These are phyloP conservation scores for Oryza glumipatula DNA, from an alignment of 176 grass and related monocot species.

Conservation along the genomic window DNA sequence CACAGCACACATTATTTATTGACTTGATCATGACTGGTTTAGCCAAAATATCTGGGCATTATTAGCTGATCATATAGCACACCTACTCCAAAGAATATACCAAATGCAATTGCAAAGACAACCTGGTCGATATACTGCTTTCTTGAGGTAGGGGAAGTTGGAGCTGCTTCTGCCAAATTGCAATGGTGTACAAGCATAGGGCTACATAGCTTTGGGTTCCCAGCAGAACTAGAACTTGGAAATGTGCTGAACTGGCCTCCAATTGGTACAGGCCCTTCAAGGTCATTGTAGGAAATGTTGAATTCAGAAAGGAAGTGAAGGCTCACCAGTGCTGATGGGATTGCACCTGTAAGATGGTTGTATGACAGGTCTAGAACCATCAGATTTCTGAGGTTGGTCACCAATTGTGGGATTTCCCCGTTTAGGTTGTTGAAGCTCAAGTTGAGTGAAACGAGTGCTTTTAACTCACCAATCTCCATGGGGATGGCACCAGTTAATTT, in stretches of 20 bases:
- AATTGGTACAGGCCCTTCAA: conserved; percentile 40
- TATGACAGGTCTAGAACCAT: conserved; percentile 33
- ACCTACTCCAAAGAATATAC: conserved; percentile 40
- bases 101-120: conserved; percentile 34
- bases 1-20: neutral
- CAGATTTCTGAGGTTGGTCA: conserved; percentile 41
- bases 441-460: conserved; percentile 4
- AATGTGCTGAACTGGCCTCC: conserved; percentile 46
- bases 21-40: neutral
- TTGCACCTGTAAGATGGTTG: conserved; percentile 25
- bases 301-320: neutral
- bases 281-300: conserved; percentile 27
- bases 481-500: conserved; percentile 11
- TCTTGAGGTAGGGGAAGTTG: neutral
- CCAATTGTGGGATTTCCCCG: conserved; percentile 5
- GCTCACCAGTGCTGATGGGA: neutral
- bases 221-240: conserved; percentile 32
- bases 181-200: conserved; percentile 20
- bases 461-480: conserved; percentile 27
- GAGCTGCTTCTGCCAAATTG: neutral
- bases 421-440: conserved; percentile 39
- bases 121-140: neutral
- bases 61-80: conserved; percentile 45
- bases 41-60: neutral
- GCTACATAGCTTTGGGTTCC: conserved; percentile 54